Evolutionary conservation across 208 protist species (phyloP), one percentile per base, ranked within the genome.

Genomic region (Crithidia expoeki): DNA sequence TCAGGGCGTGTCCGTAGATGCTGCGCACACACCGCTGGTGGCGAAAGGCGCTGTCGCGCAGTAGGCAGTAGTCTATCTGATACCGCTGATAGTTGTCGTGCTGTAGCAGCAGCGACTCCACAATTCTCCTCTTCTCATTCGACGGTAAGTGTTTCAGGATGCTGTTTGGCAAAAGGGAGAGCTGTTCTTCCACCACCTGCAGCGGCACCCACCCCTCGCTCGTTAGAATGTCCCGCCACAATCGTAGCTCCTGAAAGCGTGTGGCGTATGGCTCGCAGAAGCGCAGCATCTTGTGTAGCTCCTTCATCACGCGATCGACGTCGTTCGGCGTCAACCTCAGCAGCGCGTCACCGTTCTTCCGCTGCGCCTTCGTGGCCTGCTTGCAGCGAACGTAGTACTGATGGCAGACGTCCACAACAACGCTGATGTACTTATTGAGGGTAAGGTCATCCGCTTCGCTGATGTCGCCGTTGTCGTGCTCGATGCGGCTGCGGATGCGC

Each of bases 31-130:
- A 88, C 28, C 68, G 57, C 44, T 79, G 61, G 19, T 68, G 65
- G 33, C 72, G 28, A 51, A 88, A 88, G 17, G n/a, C 46, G 56
- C 78, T 78, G 11, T 28, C 19, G 10, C 16, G 2, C 4, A 79
- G 6, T 2, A 52, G n/a, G 60, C 82, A 88, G 36, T 61, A 47
- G n/a, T 52, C 80, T 21, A 88, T 61, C 66, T 86, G 36, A 66
- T 83, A 86, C n/a, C 86, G 79, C 27, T 63, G 46, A 53, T 81
- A 79, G 69, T 74, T 46, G 61, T 92, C 77, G 64, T 92, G 83
- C 17, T 82, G 21, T 9, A 67, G 55, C 30, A 92, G 40, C 21
- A 86, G 49, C 44, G 79, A 12, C 38, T 68, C 50, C 33, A 92
- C 58, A 28, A 76, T 70, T 19, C 68, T 38, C 14, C 66, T 47